Evolutionary conservation across 129 eudicot genomes (phyloP), one percentile per base, ranked within the genome.

Genomic region (Lactuca sativa): DNA sequence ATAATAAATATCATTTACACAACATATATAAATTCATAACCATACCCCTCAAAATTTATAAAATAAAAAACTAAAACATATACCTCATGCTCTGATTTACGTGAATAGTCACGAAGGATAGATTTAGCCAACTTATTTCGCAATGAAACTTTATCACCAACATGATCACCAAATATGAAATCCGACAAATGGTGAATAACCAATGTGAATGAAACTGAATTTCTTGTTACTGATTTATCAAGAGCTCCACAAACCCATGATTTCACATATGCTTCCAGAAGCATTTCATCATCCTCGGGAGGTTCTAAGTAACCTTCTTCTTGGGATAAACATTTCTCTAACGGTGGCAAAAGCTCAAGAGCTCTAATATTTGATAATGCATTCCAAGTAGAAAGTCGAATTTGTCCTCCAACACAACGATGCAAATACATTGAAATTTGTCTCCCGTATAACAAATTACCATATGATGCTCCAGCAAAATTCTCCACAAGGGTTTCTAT

Each of bases 241-340:
- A 93, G 95, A 32, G 90, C 86, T 59, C 97, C 99, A 31, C 95
- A 64, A 16, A 84, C 85, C 99, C 99, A 93, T 59, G 95, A 93
- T 65, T 90, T 90, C 40, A 80, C 90, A 78, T 83, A 93, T n/a
- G 97, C 93, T 68, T 93, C 95, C 81, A 93, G 73, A 58, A 93
- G 82, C 74, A 72, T 64, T 79, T 85, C 95, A 72, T 93, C 79
- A 54, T 80, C 92, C 96, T 93, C 97, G 34, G 78, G 60, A 31
- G 99, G 99, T 83, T 85, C 89, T 21, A 93, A 97, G 74, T 87
- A 93, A 31, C 99, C 95, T 81, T 86, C 86, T 64, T 69, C 86
- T 53, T 70, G 74, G 6, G 71, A 82, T 57, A 90, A 33, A 63
- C 95, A 93, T 66, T 85, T 81, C 13, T 79, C 84, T 71, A 90